phyloP scores from a whole-genome alignment of 1,284 basidiomycete genomes.

The Cutaneotrichosporon daszewskae region DNA sequence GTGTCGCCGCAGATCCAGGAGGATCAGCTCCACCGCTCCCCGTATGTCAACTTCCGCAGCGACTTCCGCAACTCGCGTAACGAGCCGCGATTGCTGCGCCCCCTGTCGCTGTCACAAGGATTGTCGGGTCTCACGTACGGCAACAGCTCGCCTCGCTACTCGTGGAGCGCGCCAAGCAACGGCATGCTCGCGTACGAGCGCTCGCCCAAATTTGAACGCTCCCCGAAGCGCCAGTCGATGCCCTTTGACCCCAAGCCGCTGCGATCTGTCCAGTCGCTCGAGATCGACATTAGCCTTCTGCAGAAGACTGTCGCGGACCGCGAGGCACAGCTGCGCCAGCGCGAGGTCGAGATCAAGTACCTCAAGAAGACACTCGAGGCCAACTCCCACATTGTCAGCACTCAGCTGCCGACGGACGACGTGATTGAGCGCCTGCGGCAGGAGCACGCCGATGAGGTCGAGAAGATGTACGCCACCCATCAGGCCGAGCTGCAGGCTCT shows the following conservation, averaged over 20 bases:
- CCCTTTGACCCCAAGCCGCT: conserved; percentile 31
- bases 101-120: conserved; percentile 88
- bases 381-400: background rate
- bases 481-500: conserved; percentile 12
- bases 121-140: conserved; percentile 75
- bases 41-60: conserved; percentile 52
- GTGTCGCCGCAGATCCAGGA: conserved; percentile 24
- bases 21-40: conserved; percentile 82
- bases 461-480: conserved; percentile 15
- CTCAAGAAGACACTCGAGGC: conserved; percentile 58
- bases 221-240: conserved; percentile 28
- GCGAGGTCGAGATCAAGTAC: conserved; percentile 74
- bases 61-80: conserved; percentile 11
- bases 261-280: conserved; percentile 72
- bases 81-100: conserved; percentile 23
- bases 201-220: conserved; percentile 22
- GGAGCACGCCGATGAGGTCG: conserved; percentile 29
- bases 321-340: conserved; percentile 67
- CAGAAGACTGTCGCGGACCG: conserved; percentile 79
- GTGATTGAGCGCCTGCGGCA: conserved; percentile 19
- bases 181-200: conserved; percentile 20
- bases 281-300: conserved; percentile 84
- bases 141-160: conserved; percentile 37
- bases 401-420: conserved; percentile 12
- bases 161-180: conserved; percentile 25